Percentiles rank a stretch among this genome's conserved stretches.
phyloP scores from a whole-genome alignment of 805 yeast genomes.

The Metschnikowia kofuensis region DNA sequence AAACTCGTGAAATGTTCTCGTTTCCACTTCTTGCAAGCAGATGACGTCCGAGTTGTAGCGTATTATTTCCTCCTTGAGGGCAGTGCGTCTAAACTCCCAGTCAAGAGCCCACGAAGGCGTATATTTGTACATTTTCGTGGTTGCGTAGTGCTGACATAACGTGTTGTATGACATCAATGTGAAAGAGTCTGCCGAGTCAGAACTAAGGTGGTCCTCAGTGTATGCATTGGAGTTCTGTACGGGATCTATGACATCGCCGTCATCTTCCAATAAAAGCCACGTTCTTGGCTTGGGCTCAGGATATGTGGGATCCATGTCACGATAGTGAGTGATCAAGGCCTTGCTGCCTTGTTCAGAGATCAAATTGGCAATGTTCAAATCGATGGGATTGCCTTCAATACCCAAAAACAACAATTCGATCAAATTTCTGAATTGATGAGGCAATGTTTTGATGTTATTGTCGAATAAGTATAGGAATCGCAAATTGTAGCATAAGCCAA shows the following conservation, averaged over 20 bases:
- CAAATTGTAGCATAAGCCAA: slow-evolving; percentile 79
- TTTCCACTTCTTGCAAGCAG: slow-evolving; percentile 95
- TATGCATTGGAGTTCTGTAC: slow-evolving; percentile 30
- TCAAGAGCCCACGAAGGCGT: slow-evolving; percentile 97
- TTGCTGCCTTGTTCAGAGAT: slow-evolving; percentile 81
- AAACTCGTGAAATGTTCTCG: slow-evolving; percentile 77
- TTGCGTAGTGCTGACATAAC: slow-evolving; percentile 93
- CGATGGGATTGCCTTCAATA: slow-evolving; percentile 88
- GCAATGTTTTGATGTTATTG: slow-evolving; percentile 71
- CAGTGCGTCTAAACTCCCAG: slow-evolving; percentile 86
- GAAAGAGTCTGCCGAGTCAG: slow-evolving; percentile 43
- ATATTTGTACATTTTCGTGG: slow-evolving; percentile 85
- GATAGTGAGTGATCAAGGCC: slow-evolving; percentile 71
- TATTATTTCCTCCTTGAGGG: slow-evolving; percentile 69
- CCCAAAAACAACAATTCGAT: slow-evolving; percentile 86
- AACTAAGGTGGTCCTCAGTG: slow-evolving; percentile 25
- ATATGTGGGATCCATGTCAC: slow-evolving; percentile 77
- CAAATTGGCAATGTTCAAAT: slow-evolving; percentile 58
- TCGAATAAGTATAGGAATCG: slow-evolving; percentile 85
- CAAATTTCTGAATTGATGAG: slow-evolving; percentile 81
- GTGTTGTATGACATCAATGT: slow-evolving; percentile 87
- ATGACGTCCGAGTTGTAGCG: slow-evolving; percentile 68
- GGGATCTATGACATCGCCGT: slow-evolving; percentile 57
- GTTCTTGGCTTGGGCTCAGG: slow-evolving; percentile 70
- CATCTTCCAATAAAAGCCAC: slow-evolving; percentile 78